Evolutionary conservation across 1,139 yeast species (phyloP).

Genomic region (Candida tropicalis): DNA sequence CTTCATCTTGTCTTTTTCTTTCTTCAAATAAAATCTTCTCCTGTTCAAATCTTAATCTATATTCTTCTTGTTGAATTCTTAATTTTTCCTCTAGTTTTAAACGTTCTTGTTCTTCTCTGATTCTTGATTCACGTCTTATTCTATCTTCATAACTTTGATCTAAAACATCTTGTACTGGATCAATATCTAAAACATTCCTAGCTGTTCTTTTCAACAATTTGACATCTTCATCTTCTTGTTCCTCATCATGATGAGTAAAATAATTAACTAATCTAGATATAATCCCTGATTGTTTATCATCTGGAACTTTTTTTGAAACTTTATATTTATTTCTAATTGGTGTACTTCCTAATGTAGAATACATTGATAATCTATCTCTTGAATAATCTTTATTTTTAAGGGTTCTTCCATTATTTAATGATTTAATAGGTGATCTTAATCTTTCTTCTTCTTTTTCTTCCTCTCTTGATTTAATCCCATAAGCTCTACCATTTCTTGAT

Average conservation of each 20-base stretch:
- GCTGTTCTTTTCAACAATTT: conserved; percentile 18
- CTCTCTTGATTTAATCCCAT: neutral
- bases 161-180: conserved; percentile 8
- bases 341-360: conserved; percentile 15
- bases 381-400: conserved; percentile 11
- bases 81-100: neutral
- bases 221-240: conserved; percentile 14
- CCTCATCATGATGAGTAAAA: conserved; percentile 15
- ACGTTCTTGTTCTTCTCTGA: neutral
- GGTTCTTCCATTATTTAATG: conserved; percentile 8
- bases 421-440: conserved; percentile 17
- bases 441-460: neutral
- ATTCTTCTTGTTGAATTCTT: neutral
- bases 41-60: neutral
- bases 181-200: conserved; percentile 15
- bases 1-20: neutral
- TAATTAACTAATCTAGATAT: conserved; percentile 19
- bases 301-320: conserved; percentile 9
- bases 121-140: neutral
- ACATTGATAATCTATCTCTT: conserved; percentile 16
- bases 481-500: neutral
- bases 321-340: conserved; percentile 10
- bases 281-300: conserved; percentile 15
- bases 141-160: conserved; percentile 3
- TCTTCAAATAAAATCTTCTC: neutral